Percentiles rank a stretch among this genome's conserved stretches.
phyloP scores from a whole-genome alignment of 2,329 filamentous ascomycete species.

The Cercospora sp. region DNA sequence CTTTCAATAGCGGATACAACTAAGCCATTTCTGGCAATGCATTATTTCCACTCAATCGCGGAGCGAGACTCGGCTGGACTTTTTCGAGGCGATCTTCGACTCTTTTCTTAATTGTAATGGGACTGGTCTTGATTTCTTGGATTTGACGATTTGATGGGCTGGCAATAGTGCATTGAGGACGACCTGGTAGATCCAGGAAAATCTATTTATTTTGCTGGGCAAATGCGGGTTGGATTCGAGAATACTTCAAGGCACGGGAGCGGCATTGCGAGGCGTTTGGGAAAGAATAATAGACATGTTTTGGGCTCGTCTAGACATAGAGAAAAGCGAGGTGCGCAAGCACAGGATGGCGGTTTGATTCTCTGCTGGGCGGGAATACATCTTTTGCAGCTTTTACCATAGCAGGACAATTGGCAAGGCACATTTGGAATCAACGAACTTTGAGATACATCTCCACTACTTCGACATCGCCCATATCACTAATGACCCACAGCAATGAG shows the following conservation, averaged over 20 bases:
- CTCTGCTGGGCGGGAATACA: not conserved
- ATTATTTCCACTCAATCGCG: not conserved
- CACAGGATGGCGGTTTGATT: not conserved
- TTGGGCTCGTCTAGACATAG: conserved; percentile 2
- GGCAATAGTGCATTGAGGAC: not conserved
- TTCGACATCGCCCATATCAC: not conserved
- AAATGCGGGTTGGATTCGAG: not conserved
- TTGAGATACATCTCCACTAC: not conserved
- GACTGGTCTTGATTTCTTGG: not conserved
- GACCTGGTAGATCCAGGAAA: not conserved
- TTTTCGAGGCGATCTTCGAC: not conserved
- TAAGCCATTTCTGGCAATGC: conserved; percentile 19
- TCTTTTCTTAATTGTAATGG: not conserved
- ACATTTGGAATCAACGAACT: not conserved
- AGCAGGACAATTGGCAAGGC: conserved; percentile 13
- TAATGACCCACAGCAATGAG: not conserved
- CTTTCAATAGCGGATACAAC: conserved; percentile 27
- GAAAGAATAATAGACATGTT: not conserved
- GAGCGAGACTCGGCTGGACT: conserved; percentile 24
- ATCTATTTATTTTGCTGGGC: not conserved
- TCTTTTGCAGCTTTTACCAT: not conserved
- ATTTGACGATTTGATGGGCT: not conserved
- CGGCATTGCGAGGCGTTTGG: conserved; percentile 18
- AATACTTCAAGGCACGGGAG: not conserved
- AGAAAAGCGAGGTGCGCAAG: conserved; percentile 1